Conservation (phyloP, 2,329 filamentous ascomycete species). For the Sporothrix pseudoabietina region DNA sequence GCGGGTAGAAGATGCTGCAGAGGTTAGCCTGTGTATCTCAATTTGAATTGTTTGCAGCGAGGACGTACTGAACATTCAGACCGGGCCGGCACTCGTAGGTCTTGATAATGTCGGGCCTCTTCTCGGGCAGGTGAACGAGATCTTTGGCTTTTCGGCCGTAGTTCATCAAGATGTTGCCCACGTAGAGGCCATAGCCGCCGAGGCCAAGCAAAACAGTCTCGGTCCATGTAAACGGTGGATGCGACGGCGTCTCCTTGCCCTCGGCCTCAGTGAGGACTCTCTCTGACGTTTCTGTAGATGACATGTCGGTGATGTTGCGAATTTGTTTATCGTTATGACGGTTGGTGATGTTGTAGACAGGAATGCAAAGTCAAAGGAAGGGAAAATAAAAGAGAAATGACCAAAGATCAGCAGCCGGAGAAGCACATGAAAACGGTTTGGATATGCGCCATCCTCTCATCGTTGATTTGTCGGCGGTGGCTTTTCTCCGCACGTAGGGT, state of each 20-base stretch:
- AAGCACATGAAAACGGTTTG: neutral
- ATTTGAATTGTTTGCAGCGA: neutral
- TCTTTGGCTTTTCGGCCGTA: neutral
- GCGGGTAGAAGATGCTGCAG: constrained; percentile 47
- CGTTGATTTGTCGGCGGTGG: neutral
- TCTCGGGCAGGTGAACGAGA: neutral
- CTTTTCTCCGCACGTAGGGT: neutral
- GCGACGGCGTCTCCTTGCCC: neutral
- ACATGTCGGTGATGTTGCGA: neutral
- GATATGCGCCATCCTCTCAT: neutral
- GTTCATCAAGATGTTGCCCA: constrained; percentile 20
- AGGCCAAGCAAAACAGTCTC: neutral
- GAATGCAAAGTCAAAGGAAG: neutral
- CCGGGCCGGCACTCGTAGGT: constrained; percentile 34
- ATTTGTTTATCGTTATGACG: neutral
- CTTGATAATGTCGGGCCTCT: constrained; percentile 33
- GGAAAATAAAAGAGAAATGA: neutral
- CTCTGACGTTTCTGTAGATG: neutral
- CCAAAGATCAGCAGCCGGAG: neutral
- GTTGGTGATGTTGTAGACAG: neutral
- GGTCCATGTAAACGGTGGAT: constrained; percentile 24
- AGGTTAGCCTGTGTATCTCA: neutral
- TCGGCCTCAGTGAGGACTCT: neutral
- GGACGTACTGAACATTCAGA: constrained; percentile 27
- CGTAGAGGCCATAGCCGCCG: constrained; percentile 29